Percentiles rank a stretch among this genome's conserved stretches.
These are phyloP conservation scores for Trametes cubensis DNA, from an alignment of 768 basidiomycete species.

Conservation along the genomic window DNA sequence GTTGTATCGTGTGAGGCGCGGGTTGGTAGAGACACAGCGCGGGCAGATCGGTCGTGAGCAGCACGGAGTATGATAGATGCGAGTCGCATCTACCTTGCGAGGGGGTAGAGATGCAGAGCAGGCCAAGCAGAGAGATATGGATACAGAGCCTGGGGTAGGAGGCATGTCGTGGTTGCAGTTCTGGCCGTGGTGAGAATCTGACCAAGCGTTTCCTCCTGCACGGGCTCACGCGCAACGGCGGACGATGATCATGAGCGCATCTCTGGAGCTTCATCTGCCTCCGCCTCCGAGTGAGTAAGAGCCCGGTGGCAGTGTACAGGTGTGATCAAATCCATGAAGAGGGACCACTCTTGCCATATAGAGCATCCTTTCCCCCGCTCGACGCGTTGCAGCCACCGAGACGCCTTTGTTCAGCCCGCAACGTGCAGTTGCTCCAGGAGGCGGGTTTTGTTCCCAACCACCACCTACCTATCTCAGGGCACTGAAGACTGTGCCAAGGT, in stretches of 20 bases:
- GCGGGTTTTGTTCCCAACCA: neutral
- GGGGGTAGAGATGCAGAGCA: slow-evolving; percentile 35
- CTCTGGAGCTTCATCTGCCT: neutral
- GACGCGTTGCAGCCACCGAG: slow-evolving; percentile 10
- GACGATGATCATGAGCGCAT: too few relatives aligned
- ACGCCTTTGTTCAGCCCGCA: slow-evolving; percentile 14
- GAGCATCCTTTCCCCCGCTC: slow-evolving; percentile 7
- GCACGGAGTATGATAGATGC: slow-evolving; percentile 59
- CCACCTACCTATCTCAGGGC: neutral
- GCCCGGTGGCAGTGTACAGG: slow-evolving; percentile 14
- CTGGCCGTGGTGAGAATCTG: neutral
- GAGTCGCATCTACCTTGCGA: slow-evolving; percentile 10
- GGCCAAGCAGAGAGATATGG: slow-evolving; percentile 30
- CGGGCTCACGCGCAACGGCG: neutral
- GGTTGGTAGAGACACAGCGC: slow-evolving; percentile 57
- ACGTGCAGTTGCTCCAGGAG: neutral
- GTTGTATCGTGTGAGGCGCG: slow-evolving; percentile 66
- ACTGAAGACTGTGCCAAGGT: too few relatives aligned
- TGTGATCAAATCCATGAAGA: neutral
- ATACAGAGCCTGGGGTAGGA: neutral
- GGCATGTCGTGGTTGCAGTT: slow-evolving; percentile 11
- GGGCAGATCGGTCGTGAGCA: slow-evolving; percentile 69
- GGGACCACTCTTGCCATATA: slow-evolving; percentile 2
- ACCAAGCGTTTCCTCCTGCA: neutral
- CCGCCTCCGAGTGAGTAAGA: neutral